Conservation (phyloP, 108 stramenopile species). For the Mayamaea pseudoterrestris region DNA sequence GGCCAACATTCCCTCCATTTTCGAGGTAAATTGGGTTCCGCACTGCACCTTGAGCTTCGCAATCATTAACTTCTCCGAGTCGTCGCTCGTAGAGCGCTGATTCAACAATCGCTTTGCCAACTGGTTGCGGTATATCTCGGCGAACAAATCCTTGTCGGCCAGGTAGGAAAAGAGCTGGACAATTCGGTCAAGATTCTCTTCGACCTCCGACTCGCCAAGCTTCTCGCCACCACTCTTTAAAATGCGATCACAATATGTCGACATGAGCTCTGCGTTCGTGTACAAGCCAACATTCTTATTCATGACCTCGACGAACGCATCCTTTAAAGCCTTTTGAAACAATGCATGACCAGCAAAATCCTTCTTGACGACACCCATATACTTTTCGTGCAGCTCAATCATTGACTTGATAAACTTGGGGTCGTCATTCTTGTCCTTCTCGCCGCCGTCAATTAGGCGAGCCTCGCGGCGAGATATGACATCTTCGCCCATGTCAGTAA, state of each 20-base stretch:
- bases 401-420: conserved; percentile 94
- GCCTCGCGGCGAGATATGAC: conserved; percentile 84
- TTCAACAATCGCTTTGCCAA: conserved; percentile 95
- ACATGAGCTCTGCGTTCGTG: conserved; percentile 96
- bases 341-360: conserved; percentile 88
- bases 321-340: conserved; percentile 98
- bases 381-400: conserved; percentile 95
- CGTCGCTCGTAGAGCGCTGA: conserved; percentile 93
- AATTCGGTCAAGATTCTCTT: conserved; percentile 84
- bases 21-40: conserved; percentile 99
- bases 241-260: conserved; percentile 95
- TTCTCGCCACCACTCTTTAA: conserved; percentile 98
- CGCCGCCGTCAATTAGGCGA: conserved; percentile 69
- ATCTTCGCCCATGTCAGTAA: conserved; percentile 76
- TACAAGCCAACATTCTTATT: conserved; percentile 93
- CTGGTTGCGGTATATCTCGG: conserved; percentile 97
- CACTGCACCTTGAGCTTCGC: conserved; percentile 97
- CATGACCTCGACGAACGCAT: conserved; percentile 96
- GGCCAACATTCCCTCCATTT: conserved; percentile 99
- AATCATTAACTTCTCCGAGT: conserved; percentile 98
- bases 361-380: conserved; percentile 78
- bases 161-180: conserved; percentile 97
- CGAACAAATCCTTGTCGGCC: conserved; percentile 98
- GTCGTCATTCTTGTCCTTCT: conserved; percentile 92
- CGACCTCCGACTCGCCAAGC: conserved; percentile 90